Percentiles rank a stretch among this genome's conserved stretches.
Conservation (phyloP, 805 yeast species). For the Clavispora carvajalis region DNA sequence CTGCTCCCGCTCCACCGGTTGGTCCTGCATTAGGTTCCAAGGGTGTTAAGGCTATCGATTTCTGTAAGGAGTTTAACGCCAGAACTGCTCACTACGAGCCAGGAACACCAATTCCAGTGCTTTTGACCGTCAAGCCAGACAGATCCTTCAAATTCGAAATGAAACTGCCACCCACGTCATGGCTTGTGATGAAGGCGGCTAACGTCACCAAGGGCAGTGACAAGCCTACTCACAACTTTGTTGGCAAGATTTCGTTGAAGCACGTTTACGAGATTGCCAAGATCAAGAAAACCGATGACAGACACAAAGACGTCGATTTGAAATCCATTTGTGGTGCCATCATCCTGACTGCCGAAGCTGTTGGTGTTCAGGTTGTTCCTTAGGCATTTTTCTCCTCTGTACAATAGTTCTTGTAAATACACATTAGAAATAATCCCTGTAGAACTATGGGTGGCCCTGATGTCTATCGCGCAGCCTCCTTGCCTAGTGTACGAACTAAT, state of each 20-base stretch:
- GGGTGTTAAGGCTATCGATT: conserved; percentile 97
- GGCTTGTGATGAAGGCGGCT: conserved; percentile 77
- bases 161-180: conserved; percentile 89
- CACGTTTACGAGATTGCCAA: conserved; percentile 94
- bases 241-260: conserved; percentile 71
- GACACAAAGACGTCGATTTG: conserved; percentile 65
- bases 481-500: no score
- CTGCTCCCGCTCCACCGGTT: conserved; percentile 98
- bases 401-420: conserved; percentile 10
- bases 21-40: conserved; percentile 98
- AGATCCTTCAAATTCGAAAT: conserved; percentile 80
- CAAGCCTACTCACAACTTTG: conserved; percentile 51
- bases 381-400: conserved; percentile 21
- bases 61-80: conserved; percentile 97
- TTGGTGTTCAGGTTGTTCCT: conserved; percentile 79
- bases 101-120: conserved; percentile 86
- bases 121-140: conserved; percentile 86
- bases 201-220: conserved; percentile 76
- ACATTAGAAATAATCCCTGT: background rate
- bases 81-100: conserved; percentile 83
- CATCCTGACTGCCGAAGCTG: conserved; percentile 80
- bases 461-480: background rate
- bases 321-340: conserved; percentile 77
- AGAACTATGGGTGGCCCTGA: background rate
- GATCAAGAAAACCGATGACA: conserved; percentile 81